Base-by-base conservation (phyloP, 352 stramenopile genomes). In the Pythium angustatum region DNA sequence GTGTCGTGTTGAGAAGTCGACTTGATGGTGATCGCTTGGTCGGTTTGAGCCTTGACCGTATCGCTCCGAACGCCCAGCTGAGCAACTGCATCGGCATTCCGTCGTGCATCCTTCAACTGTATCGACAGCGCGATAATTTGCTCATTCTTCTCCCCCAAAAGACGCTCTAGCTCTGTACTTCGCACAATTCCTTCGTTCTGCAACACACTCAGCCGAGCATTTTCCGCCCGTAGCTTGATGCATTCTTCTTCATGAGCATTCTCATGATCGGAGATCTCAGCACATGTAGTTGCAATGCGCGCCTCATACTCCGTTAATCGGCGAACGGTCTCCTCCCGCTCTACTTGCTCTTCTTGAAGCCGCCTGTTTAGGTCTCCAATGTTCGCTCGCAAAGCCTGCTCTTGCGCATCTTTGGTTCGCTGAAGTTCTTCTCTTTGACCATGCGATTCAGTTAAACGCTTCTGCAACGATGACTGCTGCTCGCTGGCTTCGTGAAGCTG, bases 81-180 rank as follows among this genome's bases (percentile, higher is more conserved):
- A 33, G 62, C 21, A 54, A 44, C 19, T 55, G 53, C 26, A 57
- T 58, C 45, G 17, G 66, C 36, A 11, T 33, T 63, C 26, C 38
- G 22, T n/a, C 59, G 30, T 4, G 12, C 22, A 33, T 60, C 38
- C 28, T 86, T 62, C 15, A 77, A 58, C 27, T 66, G 63, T 27
- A 74, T 57, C 11, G 66, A 77, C 41, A 90, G 68, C 28, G 69
- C 64, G 15, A 80, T 67, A 30, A 93, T 87, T 50, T 77, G 58
- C 21, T 80, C 72, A 50, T 93, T 93, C 59, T 94, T 94, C 55
- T 93, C 86, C 21, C 73, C 64, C 7, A 91, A 33, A 1, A 94
- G 57, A 21, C 71, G 67, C 53, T 79, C 68, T 0, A 94, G 53
- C 60, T 91, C 83, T 2, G 54, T 60, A 47, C 72, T 93, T 21